Conservation (phyloP, 225 moss, liverwort and hornwort species). For the Marchantia paleacea region DNA sequence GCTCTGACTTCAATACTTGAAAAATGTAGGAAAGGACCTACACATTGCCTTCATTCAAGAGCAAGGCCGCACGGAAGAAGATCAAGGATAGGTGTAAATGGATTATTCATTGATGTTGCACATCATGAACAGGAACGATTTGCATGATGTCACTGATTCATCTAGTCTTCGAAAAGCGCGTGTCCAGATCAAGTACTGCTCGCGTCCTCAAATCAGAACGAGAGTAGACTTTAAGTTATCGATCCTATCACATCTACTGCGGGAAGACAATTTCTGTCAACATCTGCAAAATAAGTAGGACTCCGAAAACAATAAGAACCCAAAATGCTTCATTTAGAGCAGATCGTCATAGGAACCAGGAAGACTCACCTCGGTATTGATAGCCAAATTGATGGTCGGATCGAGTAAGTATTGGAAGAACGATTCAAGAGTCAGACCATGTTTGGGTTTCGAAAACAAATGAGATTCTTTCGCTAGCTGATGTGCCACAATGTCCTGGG, state of each 20-base stretch:
- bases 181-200: no score
- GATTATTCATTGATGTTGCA: no score
- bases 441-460: constrained; percentile 34
- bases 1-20: no score
- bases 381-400: constrained; percentile 49
- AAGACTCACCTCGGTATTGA: constrained; percentile 32
- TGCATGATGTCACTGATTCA: no score
- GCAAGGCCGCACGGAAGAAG: no score
- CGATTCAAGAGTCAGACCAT: constrained; percentile 46
- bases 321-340: no score
- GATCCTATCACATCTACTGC: background rate
- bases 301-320: background rate
- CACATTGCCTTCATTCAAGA: no score
- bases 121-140: no score
- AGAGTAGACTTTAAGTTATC: background rate
- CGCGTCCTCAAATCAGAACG: background rate
- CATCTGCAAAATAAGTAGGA: background rate
- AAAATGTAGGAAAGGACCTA: no score
- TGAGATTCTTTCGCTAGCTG: constrained; percentile 28
- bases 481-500: constrained; percentile 45
- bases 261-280: background rate
- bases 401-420: constrained; percentile 57
- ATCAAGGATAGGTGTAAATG: no score
- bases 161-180: no score
- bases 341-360: background rate